Percentiles rank a stretch among this genome's conserved stretches.
These are phyloP conservation scores for Metschnikowia similis DNA, from an alignment of 805 yeast genomes.

Conservation along the genomic window DNA sequence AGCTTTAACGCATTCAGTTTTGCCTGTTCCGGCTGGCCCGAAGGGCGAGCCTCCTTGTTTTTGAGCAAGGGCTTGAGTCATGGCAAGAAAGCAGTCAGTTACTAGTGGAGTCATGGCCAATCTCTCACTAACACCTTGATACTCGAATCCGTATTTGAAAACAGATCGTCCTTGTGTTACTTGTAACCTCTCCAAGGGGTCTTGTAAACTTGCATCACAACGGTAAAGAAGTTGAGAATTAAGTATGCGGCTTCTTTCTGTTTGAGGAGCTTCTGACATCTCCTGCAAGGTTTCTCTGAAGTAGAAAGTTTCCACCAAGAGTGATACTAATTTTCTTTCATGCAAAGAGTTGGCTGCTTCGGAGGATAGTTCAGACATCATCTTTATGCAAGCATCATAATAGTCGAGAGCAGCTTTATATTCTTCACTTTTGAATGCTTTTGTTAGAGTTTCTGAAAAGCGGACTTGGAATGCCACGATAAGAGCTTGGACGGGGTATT, in stretches of 20 bases:
- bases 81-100: slow-evolving; percentile 56
- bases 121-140: slow-evolving; percentile 67
- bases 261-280: slow-evolving; percentile 4
- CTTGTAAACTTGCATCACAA: slow-evolving; percentile 20
- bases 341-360: slow-evolving; percentile 19
- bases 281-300: slow-evolving; percentile 41
- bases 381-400: slow-evolving; percentile 13
- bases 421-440: slow-evolving; percentile 10
- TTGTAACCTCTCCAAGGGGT: slow-evolving; percentile 30
- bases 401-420: neutral
- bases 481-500: slow-evolving; percentile 53
- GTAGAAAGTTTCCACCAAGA: slow-evolving; percentile 67
- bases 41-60: slow-evolving; percentile 83
- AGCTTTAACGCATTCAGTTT: slow-evolving; percentile 86
- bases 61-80: slow-evolving; percentile 71
- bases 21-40: slow-evolving; percentile 98
- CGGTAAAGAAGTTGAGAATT: slow-evolving; percentile 49
- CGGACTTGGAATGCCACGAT: slow-evolving; percentile 51
- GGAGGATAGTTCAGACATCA: slow-evolving; percentile 25
- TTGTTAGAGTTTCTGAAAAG: slow-evolving; percentile 50
- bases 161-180: slow-evolving; percentile 51
- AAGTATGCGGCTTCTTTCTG: slow-evolving; percentile 40
- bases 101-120: slow-evolving; percentile 75
- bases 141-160: slow-evolving; percentile 74
- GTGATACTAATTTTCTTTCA: slow-evolving; percentile 48